phyloP scores from a whole-genome alignment of 179 eudicot species.

The Camellia oleifera region DNA sequence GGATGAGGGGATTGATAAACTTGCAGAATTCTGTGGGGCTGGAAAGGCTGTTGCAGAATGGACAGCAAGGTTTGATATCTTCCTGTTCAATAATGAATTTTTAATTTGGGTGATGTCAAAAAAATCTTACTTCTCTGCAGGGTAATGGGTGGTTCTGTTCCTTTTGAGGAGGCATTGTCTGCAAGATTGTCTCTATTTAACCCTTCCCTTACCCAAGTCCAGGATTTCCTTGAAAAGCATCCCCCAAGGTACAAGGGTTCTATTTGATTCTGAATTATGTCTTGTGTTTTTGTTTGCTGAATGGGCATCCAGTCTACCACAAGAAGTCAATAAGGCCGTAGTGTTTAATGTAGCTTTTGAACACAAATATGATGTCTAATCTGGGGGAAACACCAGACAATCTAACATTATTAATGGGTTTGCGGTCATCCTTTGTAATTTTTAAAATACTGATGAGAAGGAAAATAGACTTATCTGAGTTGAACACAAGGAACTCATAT shows the following conservation, averaged over 20 bases:
- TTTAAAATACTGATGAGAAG: neutral
- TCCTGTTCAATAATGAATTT: constrained; percentile 11
- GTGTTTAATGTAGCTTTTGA: neutral
- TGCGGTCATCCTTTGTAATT: neutral
- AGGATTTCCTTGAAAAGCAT: constrained; percentile 69
- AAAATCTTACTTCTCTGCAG: constrained; percentile 29
- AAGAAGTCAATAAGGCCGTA: neutral
- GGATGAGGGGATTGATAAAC: constrained; percentile 97
- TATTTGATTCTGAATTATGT: neutral
- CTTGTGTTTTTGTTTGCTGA: neutral
- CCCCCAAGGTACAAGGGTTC: constrained; percentile 68
- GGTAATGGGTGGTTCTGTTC: constrained; percentile 96
- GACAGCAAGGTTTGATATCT: constrained; percentile 70
- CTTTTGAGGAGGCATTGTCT: constrained; percentile 89
- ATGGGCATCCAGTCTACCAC: neutral
- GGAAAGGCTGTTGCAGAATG: constrained; percentile 97
- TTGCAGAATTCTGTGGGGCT: constrained; percentile 96
- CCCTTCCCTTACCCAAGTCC: constrained; percentile 71
- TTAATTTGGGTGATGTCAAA: neutral
- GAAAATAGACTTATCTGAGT: neutral
- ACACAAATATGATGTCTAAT: neutral
- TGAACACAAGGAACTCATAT: constrained; percentile 6
- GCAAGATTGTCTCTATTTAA: constrained; percentile 77
- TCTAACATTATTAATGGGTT: neutral
- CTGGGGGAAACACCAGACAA: neutral